Evolutionary conservation across 371 early-diverging fungal genomes (phyloP).

Genomic region (Mortierella sp.): DNA sequence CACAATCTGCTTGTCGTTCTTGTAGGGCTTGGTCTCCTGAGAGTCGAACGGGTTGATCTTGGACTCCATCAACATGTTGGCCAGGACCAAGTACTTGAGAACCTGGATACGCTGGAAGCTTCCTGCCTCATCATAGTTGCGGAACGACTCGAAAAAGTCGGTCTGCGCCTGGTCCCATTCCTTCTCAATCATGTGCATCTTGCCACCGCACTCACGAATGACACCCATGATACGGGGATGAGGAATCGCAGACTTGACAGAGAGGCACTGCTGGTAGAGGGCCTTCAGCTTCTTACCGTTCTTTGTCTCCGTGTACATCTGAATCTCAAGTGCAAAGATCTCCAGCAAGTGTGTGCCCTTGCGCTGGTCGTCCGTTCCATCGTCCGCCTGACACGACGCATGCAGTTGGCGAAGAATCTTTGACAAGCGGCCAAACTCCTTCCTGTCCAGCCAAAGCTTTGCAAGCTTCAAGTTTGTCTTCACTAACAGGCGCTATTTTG

Average conservation of each 20-base stretch:
- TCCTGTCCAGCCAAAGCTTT: conserved; percentile 89
- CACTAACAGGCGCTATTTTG: conserved; percentile 83
- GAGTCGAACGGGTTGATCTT: conserved; percentile 97
- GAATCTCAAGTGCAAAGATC: conserved; percentile 92
- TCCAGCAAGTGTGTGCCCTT: conserved; percentile 94
- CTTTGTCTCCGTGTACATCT: conserved; percentile 92
- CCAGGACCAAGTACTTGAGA: conserved; percentile 94
- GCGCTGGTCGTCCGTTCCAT: conserved; percentile 88
- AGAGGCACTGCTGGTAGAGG: conserved; percentile 88
- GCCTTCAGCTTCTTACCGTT: conserved; percentile 91
- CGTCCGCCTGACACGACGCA: conserved; percentile 83
- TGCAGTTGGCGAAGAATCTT: conserved; percentile 85
- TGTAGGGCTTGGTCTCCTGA: conserved; percentile 97
- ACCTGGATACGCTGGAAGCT: conserved; percentile 92
- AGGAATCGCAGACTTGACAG: conserved; percentile 94
- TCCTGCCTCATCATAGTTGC: conserved; percentile 97
- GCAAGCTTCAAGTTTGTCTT: conserved; percentile 94
- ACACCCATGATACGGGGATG: conserved; percentile 97
- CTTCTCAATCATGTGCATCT: conserved; percentile 97
- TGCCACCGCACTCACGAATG: conserved; percentile 97
- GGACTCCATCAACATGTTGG: conserved; percentile 95
- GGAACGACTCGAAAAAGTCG: conserved; percentile 97
- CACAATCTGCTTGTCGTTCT: conserved; percentile 89
- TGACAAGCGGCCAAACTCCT: conserved; percentile 79
- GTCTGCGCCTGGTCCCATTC: conserved; percentile 94